Base-by-base conservation (phyloP, 495 filamentous ascomycete genomes). In the Xylaria cubensis region DNA sequence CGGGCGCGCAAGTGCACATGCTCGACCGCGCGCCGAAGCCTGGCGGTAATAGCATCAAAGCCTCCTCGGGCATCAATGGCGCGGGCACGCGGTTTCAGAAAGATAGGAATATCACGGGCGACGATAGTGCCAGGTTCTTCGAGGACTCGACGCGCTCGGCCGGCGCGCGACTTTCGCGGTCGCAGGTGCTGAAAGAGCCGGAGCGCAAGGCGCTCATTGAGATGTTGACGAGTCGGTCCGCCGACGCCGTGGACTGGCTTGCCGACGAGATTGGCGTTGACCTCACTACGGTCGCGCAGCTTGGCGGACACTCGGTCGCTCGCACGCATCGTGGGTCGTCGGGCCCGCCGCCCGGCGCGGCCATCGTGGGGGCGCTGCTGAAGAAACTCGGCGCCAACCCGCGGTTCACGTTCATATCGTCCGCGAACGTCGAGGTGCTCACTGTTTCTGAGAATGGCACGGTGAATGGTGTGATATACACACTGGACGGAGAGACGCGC, bases 1-100 rank as follows among this genome's bases (percentile, higher is more conserved):
- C 83, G 29, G 82, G 82, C 32, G 76, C 85, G 13, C 68, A 80
- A 0, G 87, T 90, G 4, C 75, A 76, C 41, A 75, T 90, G 63
- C 79, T 90, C n/a, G 88, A 90, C 61, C 82, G 86, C 8, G 81
- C 82, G 12, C 67, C 83, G 13, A 88, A 87, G 70, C 87, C 88
- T 0, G 88, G 88, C n/a, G 88, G 88, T 9, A 90, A 90, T 73
- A 85, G 82, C 75, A 88, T 89, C 77, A 90, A 90, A 74, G 88
- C 88, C 1, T 89, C 88, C 0, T 90, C 88, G 0, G 88, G 88
- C 4, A 91, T 91, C 78, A 91, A 89, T 74, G 89, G 87, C 8
- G 86, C 87, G 0, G 83, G 84, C 17, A 89, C 87, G 0, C 78
- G 79, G 19, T 88, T 84, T 71, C 88, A 89, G 73, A 72, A 76